Evolutionary conservation across 805 yeast species (phyloP).

Genomic region (Myxozyma mucilagina): DNA sequence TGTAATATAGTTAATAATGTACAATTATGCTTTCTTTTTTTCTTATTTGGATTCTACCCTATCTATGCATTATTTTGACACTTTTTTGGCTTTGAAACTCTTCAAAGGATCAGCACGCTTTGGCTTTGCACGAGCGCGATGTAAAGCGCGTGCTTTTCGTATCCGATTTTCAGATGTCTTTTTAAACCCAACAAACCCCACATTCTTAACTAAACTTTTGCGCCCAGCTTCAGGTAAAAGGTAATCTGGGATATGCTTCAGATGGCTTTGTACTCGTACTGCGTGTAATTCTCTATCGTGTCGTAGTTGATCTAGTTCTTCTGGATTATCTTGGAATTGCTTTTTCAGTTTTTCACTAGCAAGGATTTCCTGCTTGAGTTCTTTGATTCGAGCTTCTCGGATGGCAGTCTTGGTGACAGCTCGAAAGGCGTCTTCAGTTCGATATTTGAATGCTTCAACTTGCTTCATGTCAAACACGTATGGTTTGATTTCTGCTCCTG

Average conservation of each 20-base stretch:
- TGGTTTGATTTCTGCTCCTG: slow-evolving; percentile 59
- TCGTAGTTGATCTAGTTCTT: slow-evolving; percentile 81
- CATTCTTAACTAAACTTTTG: slow-evolving; percentile 28
- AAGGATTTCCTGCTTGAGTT: slow-evolving; percentile 80
- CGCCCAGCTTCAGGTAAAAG: slow-evolving; percentile 65
- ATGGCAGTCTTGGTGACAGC: slow-evolving; percentile 87
- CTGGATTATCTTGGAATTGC: slow-evolving; percentile 96
- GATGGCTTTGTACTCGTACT: slow-evolving; percentile 75
- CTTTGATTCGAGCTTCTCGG: slow-evolving; percentile 90
- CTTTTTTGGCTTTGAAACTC: slow-evolving; percentile 45
- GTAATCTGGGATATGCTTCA: slow-evolving; percentile 91
- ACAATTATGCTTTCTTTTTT: not conserved
- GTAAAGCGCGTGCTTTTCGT: slow-evolving; percentile 32
- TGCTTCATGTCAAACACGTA: slow-evolving; percentile 89
- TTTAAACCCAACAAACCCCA: slow-evolving; percentile 33
- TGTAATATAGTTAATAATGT: not conserved
- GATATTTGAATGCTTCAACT: slow-evolving; percentile 91
- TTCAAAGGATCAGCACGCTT: slow-evolving; percentile 60
- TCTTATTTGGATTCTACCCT: not conserved
- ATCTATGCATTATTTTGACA: slow-evolving; percentile 9
- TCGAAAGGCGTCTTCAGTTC: slow-evolving; percentile 96
- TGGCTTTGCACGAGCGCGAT: slow-evolving; percentile 30
- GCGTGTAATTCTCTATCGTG: slow-evolving; percentile 90
- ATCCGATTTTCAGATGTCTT: slow-evolving; percentile 35
- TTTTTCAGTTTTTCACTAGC: slow-evolving; percentile 87